Percentiles rank a stretch among this genome's conserved stretches.
Evolutionary conservation across 345 rosid species (phyloP).

Genomic region (Salix suchowensis): DNA sequence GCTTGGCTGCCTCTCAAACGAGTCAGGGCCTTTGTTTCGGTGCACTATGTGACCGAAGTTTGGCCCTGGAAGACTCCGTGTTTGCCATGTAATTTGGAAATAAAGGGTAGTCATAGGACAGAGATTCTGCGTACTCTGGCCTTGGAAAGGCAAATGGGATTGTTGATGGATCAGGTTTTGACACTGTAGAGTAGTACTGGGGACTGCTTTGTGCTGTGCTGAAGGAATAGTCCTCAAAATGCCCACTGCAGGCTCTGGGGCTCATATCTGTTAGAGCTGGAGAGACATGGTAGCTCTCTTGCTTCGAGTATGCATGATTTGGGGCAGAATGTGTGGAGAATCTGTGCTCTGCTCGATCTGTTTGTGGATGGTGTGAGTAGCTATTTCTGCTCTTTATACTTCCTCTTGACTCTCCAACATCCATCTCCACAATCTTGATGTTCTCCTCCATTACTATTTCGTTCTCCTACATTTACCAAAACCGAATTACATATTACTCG

Average conservation of each 20-base stretch:
- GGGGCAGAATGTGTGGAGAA: conserved; percentile 29
- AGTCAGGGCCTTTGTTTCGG: conserved; percentile 50
- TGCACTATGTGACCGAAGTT: conserved; percentile 22
- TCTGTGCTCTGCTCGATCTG: conserved; percentile 31
- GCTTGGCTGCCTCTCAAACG: conserved; percentile 65
- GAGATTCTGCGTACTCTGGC: conserved; percentile 40
- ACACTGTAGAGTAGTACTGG: conserved; percentile 48
- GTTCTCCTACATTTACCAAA: conserved; percentile 38
- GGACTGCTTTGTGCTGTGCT: conserved; percentile 67
- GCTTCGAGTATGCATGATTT: conserved; percentile 20
- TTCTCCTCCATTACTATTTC: conserved; percentile 57
- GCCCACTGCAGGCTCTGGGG: conserved; percentile 64
- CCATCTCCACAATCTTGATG: conserved; percentile 84
- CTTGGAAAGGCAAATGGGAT: conserved; percentile 32
- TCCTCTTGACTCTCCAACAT: conserved; percentile 40
- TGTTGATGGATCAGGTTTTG: conserved; percentile 55
- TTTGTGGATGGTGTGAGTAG: conserved; percentile 32
- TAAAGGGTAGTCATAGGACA: conserved; percentile 37
- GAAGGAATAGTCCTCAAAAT: conserved; percentile 68
- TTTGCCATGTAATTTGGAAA: conserved; percentile 63
- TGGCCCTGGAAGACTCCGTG: conserved; percentile 22
- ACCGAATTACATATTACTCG: background rate
- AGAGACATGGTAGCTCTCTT: conserved; percentile 37
- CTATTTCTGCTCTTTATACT: conserved; percentile 41
- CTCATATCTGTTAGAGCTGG: conserved; percentile 68